A percentile compares a stretch with the other conserved stretches of the same genome.
Conservation (phyloP, 768 basidiomycete species). For the Boletus speciosus region DNA sequence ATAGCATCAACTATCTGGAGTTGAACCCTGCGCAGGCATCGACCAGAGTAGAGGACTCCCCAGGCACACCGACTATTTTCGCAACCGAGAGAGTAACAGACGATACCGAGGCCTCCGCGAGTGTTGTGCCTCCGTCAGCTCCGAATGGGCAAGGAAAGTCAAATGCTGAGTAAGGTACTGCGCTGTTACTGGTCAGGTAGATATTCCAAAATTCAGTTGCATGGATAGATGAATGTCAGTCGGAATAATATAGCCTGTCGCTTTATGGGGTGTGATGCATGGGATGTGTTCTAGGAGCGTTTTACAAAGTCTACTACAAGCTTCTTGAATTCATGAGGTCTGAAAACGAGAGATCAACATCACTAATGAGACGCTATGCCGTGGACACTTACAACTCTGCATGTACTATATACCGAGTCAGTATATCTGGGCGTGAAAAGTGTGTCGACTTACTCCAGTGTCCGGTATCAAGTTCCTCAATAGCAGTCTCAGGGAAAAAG, state of each 20-base stretch:
- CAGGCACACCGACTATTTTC: slow-evolving; percentile 15
- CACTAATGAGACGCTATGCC: neutral
- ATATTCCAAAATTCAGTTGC: neutral
- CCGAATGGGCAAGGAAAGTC: neutral
- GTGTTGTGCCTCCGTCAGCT: neutral
- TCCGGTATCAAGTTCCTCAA: slow-evolving; percentile 67
- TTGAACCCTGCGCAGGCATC: slow-evolving; percentile 32
- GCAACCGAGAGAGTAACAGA: neutral
- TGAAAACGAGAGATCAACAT: slow-evolving; percentile 14
- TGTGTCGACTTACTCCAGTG: slow-evolving; percentile 73
- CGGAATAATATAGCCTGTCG: neutral
- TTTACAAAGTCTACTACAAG: slow-evolving; percentile 29
- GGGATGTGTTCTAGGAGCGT: slow-evolving; percentile 9
- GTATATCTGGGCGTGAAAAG: neutral
- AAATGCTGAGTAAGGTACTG: neutral
- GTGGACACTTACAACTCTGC: slow-evolving; percentile 56
- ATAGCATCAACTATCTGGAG: slow-evolving; percentile 28
- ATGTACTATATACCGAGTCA: slow-evolving; percentile 53
- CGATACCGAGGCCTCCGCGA: slow-evolving; percentile 5
- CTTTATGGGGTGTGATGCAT: neutral
- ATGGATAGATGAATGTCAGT: neutral
- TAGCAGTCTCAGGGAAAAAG: slow-evolving; percentile 69
- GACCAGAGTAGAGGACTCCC: slow-evolving; percentile 28
- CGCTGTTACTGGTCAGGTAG: neutral
- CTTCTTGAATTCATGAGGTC: slow-evolving; percentile 57